Base-by-base conservation (phyloP, 2,329 filamentous ascomycete genomes). In the Helminthosporium solani region DNA sequence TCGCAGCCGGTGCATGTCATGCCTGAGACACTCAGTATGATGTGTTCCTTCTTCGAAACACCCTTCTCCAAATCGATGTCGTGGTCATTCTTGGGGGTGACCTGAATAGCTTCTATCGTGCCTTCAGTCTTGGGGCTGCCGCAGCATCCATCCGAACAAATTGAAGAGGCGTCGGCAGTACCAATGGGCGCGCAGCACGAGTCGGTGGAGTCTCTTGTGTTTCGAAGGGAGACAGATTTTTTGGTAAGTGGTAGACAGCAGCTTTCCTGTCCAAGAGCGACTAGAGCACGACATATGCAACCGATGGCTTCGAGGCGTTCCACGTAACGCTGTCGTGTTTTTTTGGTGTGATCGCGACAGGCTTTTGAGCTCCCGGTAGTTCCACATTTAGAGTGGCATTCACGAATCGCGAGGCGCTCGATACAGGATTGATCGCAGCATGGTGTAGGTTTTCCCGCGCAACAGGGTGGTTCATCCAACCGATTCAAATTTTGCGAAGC, bases 1-100 rank as follows among this genome's bases (percentile, higher is more conserved):
- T 86, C 85, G 63, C 86, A 90, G 0, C 85, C 85, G 0, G 82
- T 83, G 54, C 87, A 90, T 0, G 84, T 88, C 85, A 90, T 87
- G 3, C 86, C 86, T 2, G 78, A 76, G 16, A 88, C 75, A 45
- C 72, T 78, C n/a, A 88, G 71, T 20, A 82, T 66, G 2, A 87
- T 70, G 60, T 82, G 80, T 45, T 86, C 80, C 2, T 52, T 63
- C 3, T 46, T 47, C 7, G 53, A 36, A 33, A 34, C n/a, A 3
- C 60, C 58, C 33, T 50, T 59, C 47, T 70, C 71, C 1, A 49
- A 36, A 14, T 64, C 55, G 5, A 34, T 19, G 18, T 9, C 9
- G 7, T 9, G n/a, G 3, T 14, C 23, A 18, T 9, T 23, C 30
- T 43, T 20, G 15, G n/a, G 38, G 11, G 19, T 27, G 19, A 44